These are phyloP conservation scores for Papilionanthe hybrid DNA, from an alignment of 116 monocot species.

Conservation along the genomic window DNA sequence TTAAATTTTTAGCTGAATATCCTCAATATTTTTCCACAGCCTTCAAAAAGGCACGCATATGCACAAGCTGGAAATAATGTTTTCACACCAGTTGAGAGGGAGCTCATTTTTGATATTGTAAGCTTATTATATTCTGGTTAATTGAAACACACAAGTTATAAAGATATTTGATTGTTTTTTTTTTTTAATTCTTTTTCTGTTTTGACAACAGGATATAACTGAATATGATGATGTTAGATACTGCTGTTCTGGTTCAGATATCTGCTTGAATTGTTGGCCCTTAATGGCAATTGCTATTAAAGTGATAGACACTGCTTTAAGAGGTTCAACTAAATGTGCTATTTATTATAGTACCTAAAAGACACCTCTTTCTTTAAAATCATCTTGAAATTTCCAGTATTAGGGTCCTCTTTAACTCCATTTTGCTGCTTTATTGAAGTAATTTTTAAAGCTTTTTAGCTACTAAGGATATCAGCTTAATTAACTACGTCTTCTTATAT, in stretches of 20 bases:
- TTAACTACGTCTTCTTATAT: neutral
- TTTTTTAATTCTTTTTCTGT: neutral
- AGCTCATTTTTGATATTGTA: constrained; percentile 99
- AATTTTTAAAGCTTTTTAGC: neutral
- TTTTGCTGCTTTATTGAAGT: neutral
- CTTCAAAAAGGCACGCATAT: constrained; percentile 80
- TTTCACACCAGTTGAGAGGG: constrained; percentile 78
- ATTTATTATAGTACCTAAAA: neutral
- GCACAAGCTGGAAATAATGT: constrained; percentile 62
- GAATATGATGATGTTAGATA: constrained; percentile 96
- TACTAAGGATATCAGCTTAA: neutral
- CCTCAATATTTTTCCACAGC: constrained; percentile 36
- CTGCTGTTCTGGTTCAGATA: constrained; percentile 94
- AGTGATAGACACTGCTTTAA: constrained; percentile 81
- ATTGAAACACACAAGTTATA: constrained; percentile 3
- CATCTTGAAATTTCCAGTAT: neutral
- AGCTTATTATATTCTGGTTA: constrained; percentile 20
- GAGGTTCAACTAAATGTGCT: constrained; percentile 40
- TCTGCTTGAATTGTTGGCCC: constrained; percentile 90
- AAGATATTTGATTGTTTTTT: neutral
- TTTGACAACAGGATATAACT: constrained; percentile 67
- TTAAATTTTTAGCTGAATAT: neutral
- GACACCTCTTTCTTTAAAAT: neutral
- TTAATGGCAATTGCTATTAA: constrained; percentile 95
- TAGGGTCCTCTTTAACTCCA: neutral